Evolutionary conservation across 148 eudicot genomes (phyloP), one percentile per base, ranked within the genome.

Genomic region (Vaccinium corymbosum): DNA sequence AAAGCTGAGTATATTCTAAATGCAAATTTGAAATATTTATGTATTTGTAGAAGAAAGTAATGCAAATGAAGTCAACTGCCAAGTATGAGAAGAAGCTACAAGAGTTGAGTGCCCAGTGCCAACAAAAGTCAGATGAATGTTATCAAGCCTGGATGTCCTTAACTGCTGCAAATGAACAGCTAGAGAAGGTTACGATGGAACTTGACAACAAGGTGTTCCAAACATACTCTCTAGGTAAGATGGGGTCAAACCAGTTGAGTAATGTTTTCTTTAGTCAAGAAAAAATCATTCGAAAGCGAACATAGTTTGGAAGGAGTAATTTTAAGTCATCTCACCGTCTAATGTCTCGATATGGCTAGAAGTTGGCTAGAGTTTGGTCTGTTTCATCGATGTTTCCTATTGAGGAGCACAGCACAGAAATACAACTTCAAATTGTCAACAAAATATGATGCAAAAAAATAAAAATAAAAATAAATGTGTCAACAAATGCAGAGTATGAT

Each of bases 61-160:
- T 88, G 87, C 85, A 88, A 86, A 83, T 79, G 79, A 92, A 89
- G 87, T 85, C 88, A 27, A 91, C 90, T 78, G 92, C 91, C 66
- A 92, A 93, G 91, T 93, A 91, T 88, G 94, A 97, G 91, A 94
- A 94, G 91, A 90, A 87, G 86, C 94, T 94, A 84, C 90, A 91
- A 87, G 98, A 97, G 81, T 84, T 97, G 83, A 92, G 84, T 75
- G 86, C 87, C 79, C 92, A 88, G 87, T 90, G 94, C 87, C 90
- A 91, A 84, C 90, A 84, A 52, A 97, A 97, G 92, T 89, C 94
- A 74, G 97, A 94, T 86, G 99, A 97, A 90, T 97, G 98, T 86
- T 92, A 91, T 88, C 95, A 94, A 85, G 98, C 99, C 84, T 97
- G 99, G 99, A 93, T 97, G 99, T 97, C 98, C 55, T 88, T 91